These are phyloP conservation scores for Trametes villosa DNA, from an alignment of 768 basidiomycete species.

Conservation along the genomic window DNA sequence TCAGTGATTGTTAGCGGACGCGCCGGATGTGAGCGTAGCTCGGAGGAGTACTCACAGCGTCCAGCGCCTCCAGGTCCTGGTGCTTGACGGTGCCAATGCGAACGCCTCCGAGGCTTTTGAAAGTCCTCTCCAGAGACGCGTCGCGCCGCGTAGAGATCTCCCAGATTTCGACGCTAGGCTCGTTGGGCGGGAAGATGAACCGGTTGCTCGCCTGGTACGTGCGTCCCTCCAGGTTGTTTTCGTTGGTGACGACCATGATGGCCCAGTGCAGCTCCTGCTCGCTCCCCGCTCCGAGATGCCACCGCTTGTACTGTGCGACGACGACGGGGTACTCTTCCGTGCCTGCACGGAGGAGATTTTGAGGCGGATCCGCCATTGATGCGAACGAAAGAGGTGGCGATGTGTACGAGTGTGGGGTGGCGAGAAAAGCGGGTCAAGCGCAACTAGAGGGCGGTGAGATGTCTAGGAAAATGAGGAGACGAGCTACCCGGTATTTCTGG, in stretches of 20 bases:
- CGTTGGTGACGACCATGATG: not conserved
- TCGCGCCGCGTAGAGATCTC: not conserved
- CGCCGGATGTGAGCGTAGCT: not conserved
- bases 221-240: not conserved
- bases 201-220: not conserved
- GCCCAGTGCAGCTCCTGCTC: conserved; percentile 21
- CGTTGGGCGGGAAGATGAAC: not conserved
- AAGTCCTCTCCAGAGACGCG: not conserved
- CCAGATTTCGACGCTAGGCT: not conserved
- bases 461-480: no score
- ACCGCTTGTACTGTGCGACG: conserved; percentile 15
- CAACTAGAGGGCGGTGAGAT: no score
- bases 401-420: no score
- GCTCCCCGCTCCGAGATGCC: conserved; percentile 1
- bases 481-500: no score
- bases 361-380: no score
- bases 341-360: not conserved
- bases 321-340: not conserved
- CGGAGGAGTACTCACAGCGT: not conserved
- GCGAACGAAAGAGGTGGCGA: no score
- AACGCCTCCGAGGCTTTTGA: conserved; percentile 17
- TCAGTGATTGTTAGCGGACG: not conserved
- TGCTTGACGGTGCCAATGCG: conserved; percentile 2
- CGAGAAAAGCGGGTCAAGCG: no score
- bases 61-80: not conserved